Base-by-base conservation (phyloP, 2,329 filamentous ascomycete species). In the Cordyceps pruinosa region DNA sequence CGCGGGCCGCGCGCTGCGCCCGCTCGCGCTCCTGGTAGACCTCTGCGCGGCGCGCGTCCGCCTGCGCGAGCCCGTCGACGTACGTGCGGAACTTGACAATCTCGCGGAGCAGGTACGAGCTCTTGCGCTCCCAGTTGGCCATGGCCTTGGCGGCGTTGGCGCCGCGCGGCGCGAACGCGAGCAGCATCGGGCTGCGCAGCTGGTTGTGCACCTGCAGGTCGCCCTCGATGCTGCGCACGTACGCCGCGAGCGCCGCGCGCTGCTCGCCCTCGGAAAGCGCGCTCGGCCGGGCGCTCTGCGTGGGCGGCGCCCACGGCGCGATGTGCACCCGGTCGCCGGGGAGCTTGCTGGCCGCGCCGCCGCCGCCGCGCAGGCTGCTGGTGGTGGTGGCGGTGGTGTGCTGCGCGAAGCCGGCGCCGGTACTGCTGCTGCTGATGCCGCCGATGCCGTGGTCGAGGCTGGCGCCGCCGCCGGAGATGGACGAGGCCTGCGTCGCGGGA, bases 31-130 rank as follows among this genome's bases (percentile, higher is more conserved):
- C 84, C 4, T 70, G 69, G 63, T 90, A 88, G 42, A 97, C 86
- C 67, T 86, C 86, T 46, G 82, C 79, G 68, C 88, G 91, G 56
- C 84, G 79, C 32, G 69, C 73, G 64, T 88, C 83, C 0, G 92
- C 92, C 37, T 83, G 82, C 58, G 85, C 79, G 51, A 99, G 75
- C 34, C 85, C 86, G 70, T 97, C 94, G 63, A 97, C 92, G 67
- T 97, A 99, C 0, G 92, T 97, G 59, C 88, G 81, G 74, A 96
- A 97, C 72, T 97, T 97, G 71, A 97, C 91, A 70, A 95, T 97
- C 75, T 99, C 94, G 35, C 89, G 81, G 13, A 97, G 79, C 41
- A 99, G 75, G 69, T 97, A 96, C 30, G 89, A 87, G 57, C 90
- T 95, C 76, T 97, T 97, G 67, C 88, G 86, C 76, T 99, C 92